These are phyloP conservation scores for Ophiostoma tasmaniense DNA, from an alignment of 2,329 filamentous ascomycete species.

Conservation along the genomic window DNA sequence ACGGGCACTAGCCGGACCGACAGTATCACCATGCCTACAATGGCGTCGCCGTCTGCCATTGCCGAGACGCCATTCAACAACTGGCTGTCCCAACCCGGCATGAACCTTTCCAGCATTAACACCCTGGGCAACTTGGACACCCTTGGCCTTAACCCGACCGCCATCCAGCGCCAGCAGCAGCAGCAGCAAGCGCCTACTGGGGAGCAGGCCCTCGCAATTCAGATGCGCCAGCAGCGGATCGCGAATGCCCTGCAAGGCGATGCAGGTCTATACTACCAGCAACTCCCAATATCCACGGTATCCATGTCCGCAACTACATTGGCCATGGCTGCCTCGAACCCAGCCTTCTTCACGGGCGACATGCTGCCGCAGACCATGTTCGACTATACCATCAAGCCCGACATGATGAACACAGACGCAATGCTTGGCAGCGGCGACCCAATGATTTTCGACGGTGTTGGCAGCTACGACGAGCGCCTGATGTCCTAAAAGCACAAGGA, in stretches of 20 bases:
- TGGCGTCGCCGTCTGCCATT: constrained; percentile 25
- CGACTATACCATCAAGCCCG: constrained; percentile 47
- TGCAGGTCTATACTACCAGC: background rate
- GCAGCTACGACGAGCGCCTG: constrained; percentile 37
- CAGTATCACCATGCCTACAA: background rate
- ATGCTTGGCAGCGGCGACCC: constrained; percentile 52
- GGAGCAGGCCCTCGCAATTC: constrained; percentile 31
- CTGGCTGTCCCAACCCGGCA: constrained; percentile 29
- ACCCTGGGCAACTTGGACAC: constrained; percentile 25
- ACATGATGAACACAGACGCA: constrained; percentile 45
- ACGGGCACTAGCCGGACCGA: background rate
- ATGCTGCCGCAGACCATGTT: constrained; percentile 43
- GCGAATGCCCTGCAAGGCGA: background rate
- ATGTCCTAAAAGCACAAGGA: background rate
- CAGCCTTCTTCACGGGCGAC: constrained; percentile 34
- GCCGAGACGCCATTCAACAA: constrained; percentile 25
- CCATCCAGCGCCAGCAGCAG: background rate
- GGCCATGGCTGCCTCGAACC: constrained; percentile 5
- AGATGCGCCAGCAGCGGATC: constrained; percentile 30
- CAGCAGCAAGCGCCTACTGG: constrained; percentile 26
- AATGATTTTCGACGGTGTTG: constrained; percentile 43
- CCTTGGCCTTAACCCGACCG: background rate
- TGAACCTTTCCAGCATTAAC: constrained; percentile 30
- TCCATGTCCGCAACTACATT: constrained; percentile 7
- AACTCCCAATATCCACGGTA: constrained; percentile 9